Base-by-base conservation (phyloP, 1,284 basidiomycete genomes). In the Ustilago xerochloae region DNA sequence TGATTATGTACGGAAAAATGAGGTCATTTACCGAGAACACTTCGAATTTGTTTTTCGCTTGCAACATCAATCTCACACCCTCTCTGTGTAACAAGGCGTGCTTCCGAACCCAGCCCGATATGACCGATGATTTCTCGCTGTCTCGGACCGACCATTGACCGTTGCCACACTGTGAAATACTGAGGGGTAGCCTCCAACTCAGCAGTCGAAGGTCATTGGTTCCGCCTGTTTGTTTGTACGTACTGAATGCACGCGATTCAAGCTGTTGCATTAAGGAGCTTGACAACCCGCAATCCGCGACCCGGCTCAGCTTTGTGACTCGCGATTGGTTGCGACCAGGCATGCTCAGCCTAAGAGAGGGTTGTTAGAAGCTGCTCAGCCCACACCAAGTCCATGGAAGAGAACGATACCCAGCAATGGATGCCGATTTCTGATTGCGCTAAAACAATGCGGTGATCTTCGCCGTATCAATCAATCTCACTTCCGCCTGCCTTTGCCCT, bases 401-500 rank as follows among this genome's bases (percentile, higher is more conserved):
- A n/a, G n/a, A n/a, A n/a, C n/a, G n/a, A n/a, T n/a, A n/a, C n/a
- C n/a, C n/a, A n/a, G n/a, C n/a, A n/a, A n/a, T n/a, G n/a, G n/a
- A n/a, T n/a, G n/a, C n/a, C n/a, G n/a, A n/a, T n/a, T n/a, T n/a
- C n/a, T n/a, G n/a, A n/a, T 28, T 6, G 7, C 3, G 24, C 6
- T 4, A 4, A 16, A 24, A 45, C 43, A 45, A 10, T 10, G 20
- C 22, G 22, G 29, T 3, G 16, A 20, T n/a, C 30, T 36, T 22
- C 33, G 24, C 41, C 26, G 9, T 4, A n/a, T 24, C 6, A 24
- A 12, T 20, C 9, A 7, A 6, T 8, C 1, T 54, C 32, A 74
- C 56, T 59, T 61, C 39, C 38, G 57, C 48, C 57, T 64, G 18
- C 36, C 60, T 53, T 77, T 77, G 22, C 66, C 65, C 59, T 74